Conservation (phyloP, 257 asterid genomes). For the Solanum arcanum region DNA sequence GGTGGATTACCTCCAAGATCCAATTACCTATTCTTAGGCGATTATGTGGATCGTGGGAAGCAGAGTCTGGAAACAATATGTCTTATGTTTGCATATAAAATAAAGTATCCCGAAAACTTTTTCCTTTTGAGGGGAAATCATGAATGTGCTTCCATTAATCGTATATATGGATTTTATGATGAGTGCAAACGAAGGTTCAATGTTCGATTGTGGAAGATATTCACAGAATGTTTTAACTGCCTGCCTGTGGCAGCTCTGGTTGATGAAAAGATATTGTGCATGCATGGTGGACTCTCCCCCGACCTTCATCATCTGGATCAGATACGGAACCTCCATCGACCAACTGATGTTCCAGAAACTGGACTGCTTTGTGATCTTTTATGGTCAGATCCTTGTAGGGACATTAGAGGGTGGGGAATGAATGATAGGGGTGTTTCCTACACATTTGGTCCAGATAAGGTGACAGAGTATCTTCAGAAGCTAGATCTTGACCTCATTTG, state of each 20-base stretch:
- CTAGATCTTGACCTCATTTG: slow-evolving; percentile 70
- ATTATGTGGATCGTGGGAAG: slow-evolving; percentile 77
- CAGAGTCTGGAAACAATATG: slow-evolving; percentile 81
- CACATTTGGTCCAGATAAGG: slow-evolving; percentile 59
- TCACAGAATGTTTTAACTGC: slow-evolving; percentile 72
- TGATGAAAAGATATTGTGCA: slow-evolving; percentile 69
- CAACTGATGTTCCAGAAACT: slow-evolving; percentile 60
- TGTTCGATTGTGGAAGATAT: slow-evolving; percentile 58
- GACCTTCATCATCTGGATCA: slow-evolving; percentile 53
- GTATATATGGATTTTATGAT: slow-evolving; percentile 69
- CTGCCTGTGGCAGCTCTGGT: slow-evolving; percentile 68
- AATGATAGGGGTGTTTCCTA: slow-evolving; percentile 72
- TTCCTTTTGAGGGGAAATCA: slow-evolving; percentile 80
- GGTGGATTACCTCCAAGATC: slow-evolving; percentile 75
- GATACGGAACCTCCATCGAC: slow-evolving; percentile 57
- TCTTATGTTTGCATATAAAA: slow-evolving; percentile 66
- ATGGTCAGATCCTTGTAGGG: slow-evolving; percentile 79
- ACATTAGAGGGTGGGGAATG: slow-evolving; percentile 67
- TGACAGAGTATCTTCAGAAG: slow-evolving; percentile 58
- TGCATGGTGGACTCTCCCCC: slow-evolving; percentile 88
- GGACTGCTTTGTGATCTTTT: slow-evolving; percentile 69
- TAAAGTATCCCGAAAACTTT: slow-evolving; percentile 64
- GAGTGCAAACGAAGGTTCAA: slow-evolving; percentile 70
- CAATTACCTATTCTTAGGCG: slow-evolving; percentile 67
- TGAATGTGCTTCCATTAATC: slow-evolving; percentile 72